Base-by-base conservation (phyloP, 345 rosid genomes). In the Eucalyptus leucophloia region DNA sequence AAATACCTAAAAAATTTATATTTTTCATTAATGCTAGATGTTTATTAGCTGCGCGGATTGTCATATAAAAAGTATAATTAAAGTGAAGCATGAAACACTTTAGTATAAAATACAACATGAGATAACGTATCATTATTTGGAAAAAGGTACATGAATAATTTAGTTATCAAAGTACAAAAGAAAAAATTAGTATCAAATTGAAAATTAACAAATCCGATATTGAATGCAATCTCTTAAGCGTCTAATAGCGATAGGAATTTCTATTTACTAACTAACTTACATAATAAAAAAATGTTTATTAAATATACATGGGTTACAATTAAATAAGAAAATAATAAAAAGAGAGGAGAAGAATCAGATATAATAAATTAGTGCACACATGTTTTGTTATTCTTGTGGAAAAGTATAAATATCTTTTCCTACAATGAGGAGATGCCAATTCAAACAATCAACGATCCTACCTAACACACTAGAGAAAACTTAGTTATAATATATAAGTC, bases 1-100 rank as follows among this genome's bases (percentile, higher is more conserved):
- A 3, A n/a, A 7, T 65, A 65, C 77, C 2, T n/a, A 4, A 15
- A 14, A 30, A 65, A 14, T 4, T 2, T 14, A 0, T 65, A n/a
- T n/a, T 30, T 30, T 62, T 30, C 62, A 30, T 62, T 30, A 13
- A 4, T 62, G 34, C 44, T 34, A 69, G 14, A 34, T 34, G 81
- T 69, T 72, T 19, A 34, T 72, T 72, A 67, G 77, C 21, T 32
- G 21, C 21, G 2, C 2, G 7, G 13, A 18, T 69, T 9, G 44
- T 18, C 24, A 34, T 17, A 34, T 69, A 17, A 69, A 69, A 69
- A 34, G 14, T 18, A 69, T 69, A 69, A 69, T 69, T 18, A 34
- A 34, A 69, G 26, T 69, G 81, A 40, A 69, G 44, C 44, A 69
- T 34, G 26, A 72, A 72, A 34, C 80, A 67, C 37, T 18, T 32